A percentile compares a stretch with the other conserved stretches of the same genome.
Evolutionary conservation across 345 rosid genomes (phyloP).

Genomic region (Salix suchowensis): DNA sequence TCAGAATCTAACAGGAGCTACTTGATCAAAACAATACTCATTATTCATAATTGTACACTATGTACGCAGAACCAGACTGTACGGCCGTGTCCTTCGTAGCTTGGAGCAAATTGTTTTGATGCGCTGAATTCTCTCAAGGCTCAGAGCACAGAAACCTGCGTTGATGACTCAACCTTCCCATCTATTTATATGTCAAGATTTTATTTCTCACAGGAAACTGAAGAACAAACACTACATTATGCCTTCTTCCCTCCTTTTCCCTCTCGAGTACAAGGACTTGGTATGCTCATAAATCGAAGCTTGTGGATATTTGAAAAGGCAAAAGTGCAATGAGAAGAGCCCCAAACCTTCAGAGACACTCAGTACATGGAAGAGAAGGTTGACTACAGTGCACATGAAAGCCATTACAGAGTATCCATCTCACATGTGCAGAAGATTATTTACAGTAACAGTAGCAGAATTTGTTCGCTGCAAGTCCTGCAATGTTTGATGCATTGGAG

Average conservation of each 20-base stretch:
- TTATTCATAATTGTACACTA: slow-evolving; percentile 9
- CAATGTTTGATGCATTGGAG: slow-evolving; percentile 20
- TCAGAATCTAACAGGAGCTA: neutral
- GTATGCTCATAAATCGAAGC: slow-evolving; percentile 39
- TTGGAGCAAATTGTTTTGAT: neutral
- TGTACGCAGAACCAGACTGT: neutral
- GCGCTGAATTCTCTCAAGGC: neutral
- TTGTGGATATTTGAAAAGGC: slow-evolving; percentile 13
- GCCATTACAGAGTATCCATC: slow-evolving; percentile 7
- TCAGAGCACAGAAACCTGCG: neutral
- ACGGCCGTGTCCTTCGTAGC: neutral
- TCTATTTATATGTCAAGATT: slow-evolving; percentile 11
- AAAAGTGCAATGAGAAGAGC: slow-evolving; percentile 11
- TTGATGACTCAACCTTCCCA: slow-evolving; percentile 7
- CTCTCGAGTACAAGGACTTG: slow-evolving; percentile 8
- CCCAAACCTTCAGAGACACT: slow-evolving; percentile 23
- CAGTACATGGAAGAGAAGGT: slow-evolving; percentile 4
- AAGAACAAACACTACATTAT: slow-evolving; percentile 19
- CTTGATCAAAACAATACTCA: neutral
- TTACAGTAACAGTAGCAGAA: slow-evolving; percentile 84
- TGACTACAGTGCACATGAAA: neutral
- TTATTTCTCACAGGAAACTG: slow-evolving; percentile 28
- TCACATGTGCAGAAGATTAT: slow-evolving; percentile 97
- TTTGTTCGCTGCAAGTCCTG: slow-evolving; percentile 98
- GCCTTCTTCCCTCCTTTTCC: slow-evolving; percentile 29